phyloP scores from a whole-genome alignment of 2,329 filamentous ascomycete genomes.

The Verticillium klebahnii region DNA sequence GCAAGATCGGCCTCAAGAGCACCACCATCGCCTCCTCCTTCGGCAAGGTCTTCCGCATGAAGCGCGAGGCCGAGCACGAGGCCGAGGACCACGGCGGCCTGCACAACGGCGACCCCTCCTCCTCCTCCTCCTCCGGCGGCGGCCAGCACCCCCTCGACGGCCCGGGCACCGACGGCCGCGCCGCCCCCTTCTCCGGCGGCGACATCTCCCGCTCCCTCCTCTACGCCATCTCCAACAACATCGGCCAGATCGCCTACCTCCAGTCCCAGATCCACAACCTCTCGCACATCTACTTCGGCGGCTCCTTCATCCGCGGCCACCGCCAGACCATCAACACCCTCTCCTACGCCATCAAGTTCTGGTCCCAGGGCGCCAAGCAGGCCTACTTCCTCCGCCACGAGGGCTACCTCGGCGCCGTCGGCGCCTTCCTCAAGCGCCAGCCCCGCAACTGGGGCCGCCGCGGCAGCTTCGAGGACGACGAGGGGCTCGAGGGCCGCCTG shows the following conservation, averaged over 20 bases:
- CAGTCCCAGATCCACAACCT: constrained; percentile 92
- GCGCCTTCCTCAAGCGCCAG: constrained; percentile 88
- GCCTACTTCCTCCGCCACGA: constrained; percentile 95
- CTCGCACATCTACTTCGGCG: constrained; percentile 94
- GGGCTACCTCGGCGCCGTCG: constrained; percentile 89
- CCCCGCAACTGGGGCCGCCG: constrained; percentile 87
- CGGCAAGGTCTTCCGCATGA: constrained; percentile 93
- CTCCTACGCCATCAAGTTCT: constrained; percentile 95
- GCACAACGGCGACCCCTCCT: constrained; percentile 26
- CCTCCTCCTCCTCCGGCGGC: neutral
- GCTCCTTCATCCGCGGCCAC: constrained; percentile 93
- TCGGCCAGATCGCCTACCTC: constrained; percentile 96
- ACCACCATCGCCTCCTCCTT: constrained; percentile 95
- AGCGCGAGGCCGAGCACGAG: constrained; percentile 72
- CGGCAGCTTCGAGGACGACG: constrained; percentile 62
- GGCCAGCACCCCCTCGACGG: neutral
- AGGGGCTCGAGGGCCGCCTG: constrained; percentile 2
- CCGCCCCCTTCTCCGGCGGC: constrained; percentile 63
- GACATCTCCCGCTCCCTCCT: constrained; percentile 89
- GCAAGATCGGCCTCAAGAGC: constrained; percentile 93
- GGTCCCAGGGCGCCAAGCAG: constrained; percentile 90
- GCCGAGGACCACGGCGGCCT: constrained; percentile 68
- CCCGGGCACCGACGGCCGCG: constrained; percentile 17
- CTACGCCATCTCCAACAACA: constrained; percentile 96
- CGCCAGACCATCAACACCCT: constrained; percentile 97